Evolutionary conservation across 1,284 basidiomycete genomes (phyloP), one percentile per base, ranked within the genome.

Genomic region (Irpex sp.): DNA sequence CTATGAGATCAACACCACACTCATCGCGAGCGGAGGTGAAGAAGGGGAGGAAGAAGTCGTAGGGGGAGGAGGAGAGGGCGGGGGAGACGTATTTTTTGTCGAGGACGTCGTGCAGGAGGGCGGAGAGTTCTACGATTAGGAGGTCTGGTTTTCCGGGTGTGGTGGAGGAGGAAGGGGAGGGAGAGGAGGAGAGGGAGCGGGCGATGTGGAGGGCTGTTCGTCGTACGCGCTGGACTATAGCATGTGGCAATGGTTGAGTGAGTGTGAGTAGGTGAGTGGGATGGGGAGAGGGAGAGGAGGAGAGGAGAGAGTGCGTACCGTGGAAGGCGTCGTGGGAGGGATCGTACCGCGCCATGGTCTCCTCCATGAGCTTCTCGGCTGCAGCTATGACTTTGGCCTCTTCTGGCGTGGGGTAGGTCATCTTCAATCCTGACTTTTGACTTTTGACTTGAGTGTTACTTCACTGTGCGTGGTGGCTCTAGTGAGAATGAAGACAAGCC

Each of bases 311-410:
- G 26, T 56, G 68, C 84, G 70, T 65, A 92, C 93, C 93, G 71
- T 97, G 95, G 66, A 88, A 89, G 68, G 83, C 88, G 76, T 97
- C 95, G 74, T 97, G 95, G 15, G 92, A 94, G 0, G 94, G 90
- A 72, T 97, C 95, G 73, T 95, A 95, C 67, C 84, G 79, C 3
- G 86, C 83, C 93, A 95, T 95, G 1, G 86, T 87, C 49, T 86
- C 79, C 58, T 82, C 73, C 86, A 94, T 94, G 53, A 93, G 79
- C 61, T 79, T 78, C 71, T 94, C 90, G 0, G 90, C 89, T 3
- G 78, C 82, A 1, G 77, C 69, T 54, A 93, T 76, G 15, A 86
- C 76, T 4, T 75, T 76, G 9, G 72, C 72, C 63, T 84, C 81
- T 37, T 70, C 70, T 35, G 62, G 33, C 37, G 70, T 76, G 4